Evolutionary conservation across 1,284 basidiomycete species (phyloP).

Genomic region (Anthracocystis setariae): DNA sequence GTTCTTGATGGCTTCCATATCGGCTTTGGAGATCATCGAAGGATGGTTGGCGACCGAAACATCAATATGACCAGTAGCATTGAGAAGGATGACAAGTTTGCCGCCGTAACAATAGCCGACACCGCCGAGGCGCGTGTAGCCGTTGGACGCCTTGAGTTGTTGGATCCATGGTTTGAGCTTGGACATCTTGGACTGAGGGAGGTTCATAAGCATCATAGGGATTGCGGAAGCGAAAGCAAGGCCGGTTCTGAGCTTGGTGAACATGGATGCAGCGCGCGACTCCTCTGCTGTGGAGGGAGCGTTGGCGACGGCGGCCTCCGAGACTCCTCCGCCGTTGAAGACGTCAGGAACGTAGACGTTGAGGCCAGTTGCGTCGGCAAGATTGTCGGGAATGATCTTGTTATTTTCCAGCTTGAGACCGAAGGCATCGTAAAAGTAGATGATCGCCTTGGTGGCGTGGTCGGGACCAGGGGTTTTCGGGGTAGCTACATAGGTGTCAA

Average conservation of each 20-base stretch:
- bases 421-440: slow-evolving; percentile 75
- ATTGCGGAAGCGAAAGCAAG: slow-evolving; percentile 16
- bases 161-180: slow-evolving; percentile 39
- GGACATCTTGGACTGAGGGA: slow-evolving; percentile 23
- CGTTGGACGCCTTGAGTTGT: slow-evolving; percentile 69
- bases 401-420: slow-evolving; percentile 59
- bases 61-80: slow-evolving; percentile 68
- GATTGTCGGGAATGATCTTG: slow-evolving; percentile 75
- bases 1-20: slow-evolving; percentile 69
- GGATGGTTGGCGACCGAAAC: slow-evolving; percentile 75
- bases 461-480: slow-evolving; percentile 50
- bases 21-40: slow-evolving; percentile 66
- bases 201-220: slow-evolving; percentile 36
- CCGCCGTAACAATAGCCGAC: slow-evolving; percentile 78
- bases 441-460: slow-evolving; percentile 69
- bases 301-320: slow-evolving; percentile 9
- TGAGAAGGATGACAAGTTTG: slow-evolving; percentile 56
- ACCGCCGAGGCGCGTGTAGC: slow-evolving; percentile 74
- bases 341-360: slow-evolving; percentile 73
- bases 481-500: slow-evolving; percentile 59
- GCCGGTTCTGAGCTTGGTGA: slow-evolving; percentile 29
- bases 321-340: slow-evolving; percentile 50
- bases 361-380: slow-evolving; percentile 72
- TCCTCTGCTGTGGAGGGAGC: slow-evolving; percentile 39
- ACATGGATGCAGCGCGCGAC: slow-evolving; percentile 12